Conservation (phyloP, 331 rosid species). For the Rosa hybrid region DNA sequence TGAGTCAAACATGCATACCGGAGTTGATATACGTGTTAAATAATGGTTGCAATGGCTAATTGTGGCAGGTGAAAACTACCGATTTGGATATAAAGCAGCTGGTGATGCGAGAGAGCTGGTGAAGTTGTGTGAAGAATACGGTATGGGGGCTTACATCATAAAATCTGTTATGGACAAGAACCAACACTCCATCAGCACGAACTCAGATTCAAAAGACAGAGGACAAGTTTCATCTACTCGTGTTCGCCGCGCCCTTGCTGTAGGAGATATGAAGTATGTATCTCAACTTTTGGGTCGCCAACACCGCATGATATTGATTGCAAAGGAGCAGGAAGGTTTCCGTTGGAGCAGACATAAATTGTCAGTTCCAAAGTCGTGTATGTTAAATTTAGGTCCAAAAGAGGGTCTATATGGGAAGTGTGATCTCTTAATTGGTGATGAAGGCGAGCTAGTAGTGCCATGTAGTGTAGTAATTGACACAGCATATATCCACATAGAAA, state of each 20-base stretch:
- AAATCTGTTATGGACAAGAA: conserved; percentile 88
- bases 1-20: not conserved
- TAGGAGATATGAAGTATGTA: conserved; percentile 81
- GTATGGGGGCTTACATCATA: conserved; percentile 74
- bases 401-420: conserved; percentile 87
- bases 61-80: conserved; percentile 85
- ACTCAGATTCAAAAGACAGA: conserved; percentile 63
- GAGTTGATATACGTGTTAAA: conserved; percentile 13
- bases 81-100: conserved; percentile 96
- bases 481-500: conserved; percentile 63
- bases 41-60: conserved; percentile 28
- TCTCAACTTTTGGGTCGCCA: conserved; percentile 80
- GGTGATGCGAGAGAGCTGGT: conserved; percentile 79
- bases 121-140: conserved; percentile 76
- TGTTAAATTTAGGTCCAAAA: conserved; percentile 78
- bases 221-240: conserved; percentile 98
- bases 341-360: conserved; percentile 40
- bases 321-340: conserved; percentile 46
- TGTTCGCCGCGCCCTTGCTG: conserved; percentile 77
- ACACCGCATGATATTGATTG: conserved; percentile 67
- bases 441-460: conserved; percentile 39
- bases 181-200: conserved; percentile 30
- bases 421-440: conserved; percentile 38
- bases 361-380: conserved; percentile 66
- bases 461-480: conserved; percentile 74